These are phyloP conservation scores for Rutidosis leptorrhynchoides DNA, from an alignment of 129 eudicot genomes.

Conservation along the genomic window DNA sequence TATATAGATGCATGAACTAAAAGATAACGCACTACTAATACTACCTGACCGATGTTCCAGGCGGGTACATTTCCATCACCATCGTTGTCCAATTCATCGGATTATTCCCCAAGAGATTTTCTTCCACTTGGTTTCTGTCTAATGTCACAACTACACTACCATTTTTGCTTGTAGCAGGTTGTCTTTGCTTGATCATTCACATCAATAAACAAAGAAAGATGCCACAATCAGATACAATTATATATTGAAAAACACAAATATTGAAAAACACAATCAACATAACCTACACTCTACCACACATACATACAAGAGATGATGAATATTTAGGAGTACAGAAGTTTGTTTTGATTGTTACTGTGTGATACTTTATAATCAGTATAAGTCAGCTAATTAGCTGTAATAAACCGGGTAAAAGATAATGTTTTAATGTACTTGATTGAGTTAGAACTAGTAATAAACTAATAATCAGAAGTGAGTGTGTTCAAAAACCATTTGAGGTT, in stretches of 20 bases:
- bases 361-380: not conserved
- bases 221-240: constrained; percentile 32
- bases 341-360: not conserved
- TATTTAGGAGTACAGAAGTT: not conserved
- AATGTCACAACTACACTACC: constrained; percentile 59
- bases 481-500: not conserved
- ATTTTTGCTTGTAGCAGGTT: constrained; percentile 91
- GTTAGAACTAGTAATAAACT: not conserved
- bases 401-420: not conserved
- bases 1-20: constrained; percentile 1
- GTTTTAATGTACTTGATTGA: not conserved
- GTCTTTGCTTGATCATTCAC: constrained; percentile 94
- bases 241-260: constrained; percentile 17
- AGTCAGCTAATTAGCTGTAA: not conserved
- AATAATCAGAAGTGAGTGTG: not conserved
- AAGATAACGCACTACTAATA: not conserved
- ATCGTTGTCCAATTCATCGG: constrained; percentile 82
- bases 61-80: constrained; percentile 83
- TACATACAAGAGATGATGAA: not conserved
- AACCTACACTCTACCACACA: not conserved
- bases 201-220: constrained; percentile 34
- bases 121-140: constrained; percentile 44
- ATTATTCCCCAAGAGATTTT: constrained; percentile 44
- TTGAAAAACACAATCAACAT: constrained; percentile 15
- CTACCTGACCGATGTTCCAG: constrained; percentile 76